Conservation (phyloP, 805 yeast species). For the Brettanomyces custersianus region DNA sequence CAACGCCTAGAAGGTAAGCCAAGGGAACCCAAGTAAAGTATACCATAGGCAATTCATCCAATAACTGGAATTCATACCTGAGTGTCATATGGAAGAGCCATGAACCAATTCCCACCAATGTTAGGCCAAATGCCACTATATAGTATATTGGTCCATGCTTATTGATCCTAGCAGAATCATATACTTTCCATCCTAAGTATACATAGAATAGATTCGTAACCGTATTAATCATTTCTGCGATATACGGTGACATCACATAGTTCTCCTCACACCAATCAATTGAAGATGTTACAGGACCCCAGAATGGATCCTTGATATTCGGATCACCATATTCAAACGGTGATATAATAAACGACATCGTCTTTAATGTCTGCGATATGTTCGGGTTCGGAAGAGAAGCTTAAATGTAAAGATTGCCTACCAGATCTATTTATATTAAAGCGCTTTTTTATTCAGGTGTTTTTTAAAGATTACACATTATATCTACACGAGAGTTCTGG, state of each 20-base stretch:
- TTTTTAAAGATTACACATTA: no score
- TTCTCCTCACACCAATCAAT: conserved; percentile 98
- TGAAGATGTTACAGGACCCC: conserved; percentile 83
- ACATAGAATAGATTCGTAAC: conserved; percentile 60
- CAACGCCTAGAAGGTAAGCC: conserved; percentile 23
- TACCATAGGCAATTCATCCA: conserved; percentile 94
- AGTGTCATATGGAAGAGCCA: conserved; percentile 96
- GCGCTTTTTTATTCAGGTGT: not conserved
- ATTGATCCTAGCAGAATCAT: conserved; percentile 49
- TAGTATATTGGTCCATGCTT: conserved; percentile 61
- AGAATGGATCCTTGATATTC: conserved; percentile 35
- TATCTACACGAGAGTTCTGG: no score
- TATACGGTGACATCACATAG: conserved; percentile 74
- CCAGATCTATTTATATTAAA: not conserved
- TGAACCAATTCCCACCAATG: conserved; percentile 81
- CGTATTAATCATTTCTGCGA: conserved; percentile 87
- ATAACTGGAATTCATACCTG: conserved; percentile 71
- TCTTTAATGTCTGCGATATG: no score
- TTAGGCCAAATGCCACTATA: conserved; percentile 64
- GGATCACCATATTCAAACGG: conserved; percentile 14
- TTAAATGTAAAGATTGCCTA: not conserved
- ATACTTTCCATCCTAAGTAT: conserved; percentile 22
- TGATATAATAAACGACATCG: no score
- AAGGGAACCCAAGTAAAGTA: conserved; percentile 92
- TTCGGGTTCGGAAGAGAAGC: no score